Conservation (phyloP, 345 rosid species). For the Linum lewisii region DNA sequence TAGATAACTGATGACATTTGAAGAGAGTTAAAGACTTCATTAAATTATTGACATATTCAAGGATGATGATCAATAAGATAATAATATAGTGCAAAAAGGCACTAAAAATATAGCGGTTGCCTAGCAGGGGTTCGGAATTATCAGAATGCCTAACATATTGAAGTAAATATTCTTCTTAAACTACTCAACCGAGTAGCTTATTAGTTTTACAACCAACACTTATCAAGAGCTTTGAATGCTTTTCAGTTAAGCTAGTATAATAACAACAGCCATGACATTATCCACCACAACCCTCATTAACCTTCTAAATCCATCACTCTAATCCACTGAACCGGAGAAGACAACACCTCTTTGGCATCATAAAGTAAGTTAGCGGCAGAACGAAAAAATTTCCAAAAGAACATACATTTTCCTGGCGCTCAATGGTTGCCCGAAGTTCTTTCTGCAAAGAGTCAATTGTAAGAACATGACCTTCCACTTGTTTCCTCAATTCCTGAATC, state of each 20-base stretch:
- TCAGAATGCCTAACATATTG: not conserved
- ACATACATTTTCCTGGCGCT: slow-evolving; percentile 57
- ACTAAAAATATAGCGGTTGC: not conserved
- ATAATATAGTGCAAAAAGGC: not conserved
- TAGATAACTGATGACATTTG: not conserved
- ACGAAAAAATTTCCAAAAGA: slow-evolving; percentile 11
- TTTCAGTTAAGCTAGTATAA: too few relatives aligned
- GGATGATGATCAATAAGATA: not conserved
- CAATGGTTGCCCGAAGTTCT: slow-evolving; percentile 50
- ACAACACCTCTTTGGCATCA: not conserved
- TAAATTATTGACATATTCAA: not conserved
- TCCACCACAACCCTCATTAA: not conserved
- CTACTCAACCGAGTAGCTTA: not conserved
- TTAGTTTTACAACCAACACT: not conserved
- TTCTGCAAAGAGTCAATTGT: slow-evolving; percentile 54
- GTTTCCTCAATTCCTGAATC: slow-evolving; percentile 80
- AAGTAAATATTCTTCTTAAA: not conserved
- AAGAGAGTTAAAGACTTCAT: not conserved
- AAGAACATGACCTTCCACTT: slow-evolving; percentile 73
- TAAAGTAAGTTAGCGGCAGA: not conserved
- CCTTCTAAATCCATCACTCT: not conserved
- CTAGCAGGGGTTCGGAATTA: not conserved
- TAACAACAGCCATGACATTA: not conserved
- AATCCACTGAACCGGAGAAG: not conserved
- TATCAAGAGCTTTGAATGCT: not conserved